phyloP scores from a whole-genome alignment of 1,284 basidiomycete genomes.

The Termitomyces sp. region DNA sequence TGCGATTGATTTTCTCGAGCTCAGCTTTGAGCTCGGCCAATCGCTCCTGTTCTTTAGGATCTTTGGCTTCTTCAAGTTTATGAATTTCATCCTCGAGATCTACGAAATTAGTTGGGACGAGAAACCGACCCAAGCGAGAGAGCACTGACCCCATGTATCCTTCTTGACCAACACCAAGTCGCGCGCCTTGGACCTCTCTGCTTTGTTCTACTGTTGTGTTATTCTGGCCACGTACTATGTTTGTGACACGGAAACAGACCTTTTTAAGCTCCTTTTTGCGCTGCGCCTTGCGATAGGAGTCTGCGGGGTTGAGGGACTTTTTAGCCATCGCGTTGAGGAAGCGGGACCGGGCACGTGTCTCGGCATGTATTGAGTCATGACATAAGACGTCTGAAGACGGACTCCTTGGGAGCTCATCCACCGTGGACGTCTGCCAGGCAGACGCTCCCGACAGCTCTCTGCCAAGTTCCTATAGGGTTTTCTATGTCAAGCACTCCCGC shows the following conservation, averaged over 20 bases:
- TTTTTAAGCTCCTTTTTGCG: slow-evolving; percentile 89
- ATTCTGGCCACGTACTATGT: slow-evolving; percentile 13
- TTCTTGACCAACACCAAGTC: slow-evolving; percentile 85
- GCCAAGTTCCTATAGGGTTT: slow-evolving; percentile 1
- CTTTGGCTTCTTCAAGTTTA: slow-evolving; percentile 46
- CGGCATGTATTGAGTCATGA: slow-evolving; percentile 29
- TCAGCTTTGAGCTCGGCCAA: slow-evolving; percentile 71
- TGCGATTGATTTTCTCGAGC: slow-evolving; percentile 71
- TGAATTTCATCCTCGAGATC: slow-evolving; percentile 70
- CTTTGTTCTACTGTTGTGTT: slow-evolving; percentile 77
- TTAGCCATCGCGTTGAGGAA: slow-evolving; percentile 59
- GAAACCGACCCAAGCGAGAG: not conserved
- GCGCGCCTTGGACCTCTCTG: slow-evolving; percentile 68
- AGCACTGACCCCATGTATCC: slow-evolving; percentile 65
- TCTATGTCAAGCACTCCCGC: slow-evolving; percentile 36
- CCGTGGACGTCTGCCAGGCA: slow-evolving; percentile 22
- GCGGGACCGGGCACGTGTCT: slow-evolving; percentile 29
- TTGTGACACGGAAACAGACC: slow-evolving; percentile 38
- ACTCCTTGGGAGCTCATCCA: slow-evolving; percentile 9
- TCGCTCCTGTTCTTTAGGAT: slow-evolving; percentile 40
- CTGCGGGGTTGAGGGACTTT: slow-evolving; percentile 80
- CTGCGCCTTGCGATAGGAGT: slow-evolving; percentile 84
- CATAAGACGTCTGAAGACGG: slow-evolving; percentile 13
- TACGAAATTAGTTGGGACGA: slow-evolving; percentile 21
- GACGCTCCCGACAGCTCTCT: slow-evolving; percentile 11